Conservation (phyloP, 2,329 filamentous ascomycete species). For the Periglandula ipomoeae region DNA sequence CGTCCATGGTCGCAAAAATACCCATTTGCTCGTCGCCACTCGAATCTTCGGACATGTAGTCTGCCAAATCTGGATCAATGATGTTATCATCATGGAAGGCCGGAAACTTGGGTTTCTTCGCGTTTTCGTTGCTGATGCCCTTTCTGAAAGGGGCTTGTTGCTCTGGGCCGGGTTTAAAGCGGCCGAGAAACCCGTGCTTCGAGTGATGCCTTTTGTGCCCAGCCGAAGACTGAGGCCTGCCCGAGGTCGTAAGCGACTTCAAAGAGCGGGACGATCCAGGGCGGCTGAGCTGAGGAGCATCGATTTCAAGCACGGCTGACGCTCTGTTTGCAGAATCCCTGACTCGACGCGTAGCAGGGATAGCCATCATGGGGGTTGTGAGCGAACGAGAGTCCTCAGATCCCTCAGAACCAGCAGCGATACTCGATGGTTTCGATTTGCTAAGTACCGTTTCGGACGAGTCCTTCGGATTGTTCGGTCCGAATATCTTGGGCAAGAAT, state of each 20-base stretch:
- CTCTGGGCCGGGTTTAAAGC: slow-evolving; percentile 60
- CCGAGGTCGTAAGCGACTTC: slow-evolving; percentile 59
- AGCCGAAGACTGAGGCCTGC: slow-evolving; percentile 62
- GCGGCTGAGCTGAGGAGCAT: slow-evolving; percentile 71
- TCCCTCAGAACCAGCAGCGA: slow-evolving; percentile 29
- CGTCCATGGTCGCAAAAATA: slow-evolving; percentile 69
- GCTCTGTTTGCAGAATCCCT: slow-evolving; percentile 69
- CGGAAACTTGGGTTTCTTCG: slow-evolving; percentile 59
- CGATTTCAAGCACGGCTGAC: slow-evolving; percentile 85
- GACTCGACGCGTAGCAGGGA: slow-evolving; percentile 53
- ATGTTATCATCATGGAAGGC: slow-evolving; percentile 99
- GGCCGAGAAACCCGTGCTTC: slow-evolving; percentile 72
- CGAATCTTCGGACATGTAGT: slow-evolving; percentile 92
- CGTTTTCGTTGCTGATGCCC: slow-evolving; percentile 54
- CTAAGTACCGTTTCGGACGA: slow-evolving; percentile 6
- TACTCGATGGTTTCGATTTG: slow-evolving; percentile 16
- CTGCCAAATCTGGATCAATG: slow-evolving; percentile 90
- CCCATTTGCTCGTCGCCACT: slow-evolving; percentile 89
- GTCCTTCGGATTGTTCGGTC: slow-evolving; percentile 28
- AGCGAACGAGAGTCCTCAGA: slow-evolving; percentile 42
- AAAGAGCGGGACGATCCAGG: slow-evolving; percentile 90
- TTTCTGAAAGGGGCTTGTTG: slow-evolving; percentile 85
- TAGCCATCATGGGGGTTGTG: slow-evolving; percentile 64
- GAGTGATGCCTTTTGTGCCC: slow-evolving; percentile 81
- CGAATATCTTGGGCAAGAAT: slow-evolving; percentile 56